Evolutionary conservation across 306 rosid genomes (phyloP).

Genomic region (Cucumis hystrix): DNA sequence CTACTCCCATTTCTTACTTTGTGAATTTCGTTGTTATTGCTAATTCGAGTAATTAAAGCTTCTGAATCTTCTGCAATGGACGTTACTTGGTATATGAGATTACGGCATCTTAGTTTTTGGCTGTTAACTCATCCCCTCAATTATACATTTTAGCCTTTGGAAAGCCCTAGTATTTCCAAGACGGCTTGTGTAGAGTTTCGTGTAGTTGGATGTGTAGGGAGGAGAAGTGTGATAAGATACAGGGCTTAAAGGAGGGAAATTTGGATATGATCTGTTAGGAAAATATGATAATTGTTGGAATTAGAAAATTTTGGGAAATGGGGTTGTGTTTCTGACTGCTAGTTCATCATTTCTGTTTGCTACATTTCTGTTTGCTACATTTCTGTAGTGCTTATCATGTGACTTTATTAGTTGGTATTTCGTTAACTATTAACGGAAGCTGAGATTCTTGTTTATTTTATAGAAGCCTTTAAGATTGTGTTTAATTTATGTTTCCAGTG

Average conservation of each 20-base stretch:
- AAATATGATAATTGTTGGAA: neutral
- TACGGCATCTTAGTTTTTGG: neutral
- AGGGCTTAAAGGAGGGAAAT: neutral
- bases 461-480: neutral
- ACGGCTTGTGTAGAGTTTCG: neutral
- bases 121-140: neutral
- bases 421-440: neutral
- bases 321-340: neutral
- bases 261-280: neutral
- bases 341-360: neutral
- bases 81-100: neutral
- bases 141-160: neutral
- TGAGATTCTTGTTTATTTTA: neutral
- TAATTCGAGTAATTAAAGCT: neutral
- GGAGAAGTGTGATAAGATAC: neutral
- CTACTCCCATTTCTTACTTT: neutral
- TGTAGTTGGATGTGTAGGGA: neutral
- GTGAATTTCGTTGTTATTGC: neutral
- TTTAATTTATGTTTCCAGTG: constrained; percentile 30
- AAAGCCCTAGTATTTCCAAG: neutral
- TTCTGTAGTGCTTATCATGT: neutral
- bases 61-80: neutral
- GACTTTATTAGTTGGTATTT: neutral
- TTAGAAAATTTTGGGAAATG: neutral
- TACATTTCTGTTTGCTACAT: neutral